Percentiles rank a stretch among this genome's conserved stretches.
phyloP scores from a whole-genome alignment of 176 grass and related monocot genomes.

The Musa schizocarpa region DNA sequence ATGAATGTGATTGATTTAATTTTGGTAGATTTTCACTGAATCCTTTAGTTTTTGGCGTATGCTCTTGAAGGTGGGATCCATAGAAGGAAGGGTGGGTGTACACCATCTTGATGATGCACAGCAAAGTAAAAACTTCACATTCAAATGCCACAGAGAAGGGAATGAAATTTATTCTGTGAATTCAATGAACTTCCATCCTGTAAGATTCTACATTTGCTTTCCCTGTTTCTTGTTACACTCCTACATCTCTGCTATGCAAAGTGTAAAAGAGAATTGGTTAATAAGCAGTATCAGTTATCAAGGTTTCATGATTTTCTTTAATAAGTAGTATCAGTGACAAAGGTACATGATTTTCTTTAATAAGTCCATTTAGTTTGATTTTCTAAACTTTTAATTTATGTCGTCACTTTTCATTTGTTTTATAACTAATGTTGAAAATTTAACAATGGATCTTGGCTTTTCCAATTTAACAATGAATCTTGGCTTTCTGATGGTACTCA shows the following conservation, averaged over 20 bases:
- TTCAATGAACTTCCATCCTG: conserved; percentile 90
- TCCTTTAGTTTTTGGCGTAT: conserved; percentile 2
- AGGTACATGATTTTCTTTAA: too few relatives aligned
- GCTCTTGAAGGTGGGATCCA: conserved; percentile 65
- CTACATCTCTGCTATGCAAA: neutral
- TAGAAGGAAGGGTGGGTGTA: conserved; percentile 94
- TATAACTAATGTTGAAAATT: too few relatives aligned
- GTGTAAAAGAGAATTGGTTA: too few relatives aligned
- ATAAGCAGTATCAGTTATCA: too few relatives aligned
- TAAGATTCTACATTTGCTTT: conserved; percentile 29
- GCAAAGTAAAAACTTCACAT: conserved; percentile 94
- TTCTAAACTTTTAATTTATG: too few relatives aligned
- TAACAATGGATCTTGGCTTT: too few relatives aligned
- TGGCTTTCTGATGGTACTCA: too few relatives aligned
- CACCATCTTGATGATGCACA: conserved; percentile 92
- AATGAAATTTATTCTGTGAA: conserved; percentile 93
- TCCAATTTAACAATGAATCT: too few relatives aligned
- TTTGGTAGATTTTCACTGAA: neutral
- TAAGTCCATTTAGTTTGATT: too few relatives aligned
- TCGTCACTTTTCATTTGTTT: too few relatives aligned
- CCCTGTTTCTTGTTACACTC: neutral
- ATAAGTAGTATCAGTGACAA: too few relatives aligned
- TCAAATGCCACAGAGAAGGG: conserved; percentile 95
- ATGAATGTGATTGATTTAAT: neutral
- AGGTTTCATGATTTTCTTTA: too few relatives aligned